Conservation (phyloP, 176 grass and related monocot genomes). For the Ananas comosus region DNA sequence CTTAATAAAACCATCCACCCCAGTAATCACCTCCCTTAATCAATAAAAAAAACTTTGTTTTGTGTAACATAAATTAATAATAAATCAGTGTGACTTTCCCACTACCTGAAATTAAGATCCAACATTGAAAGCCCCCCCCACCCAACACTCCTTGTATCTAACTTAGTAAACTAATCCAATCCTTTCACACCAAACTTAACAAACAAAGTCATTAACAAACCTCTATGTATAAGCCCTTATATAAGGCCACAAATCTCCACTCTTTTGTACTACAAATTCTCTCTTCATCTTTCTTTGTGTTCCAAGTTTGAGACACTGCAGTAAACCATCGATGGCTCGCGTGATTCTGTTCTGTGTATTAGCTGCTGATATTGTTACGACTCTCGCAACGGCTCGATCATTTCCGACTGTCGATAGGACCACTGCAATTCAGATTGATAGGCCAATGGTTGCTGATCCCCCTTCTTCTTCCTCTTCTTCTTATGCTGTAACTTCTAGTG, state of each 20-base stretch:
- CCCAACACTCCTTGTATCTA: background rate
- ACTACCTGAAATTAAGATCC: background rate
- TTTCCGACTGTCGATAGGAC: slow-evolving; percentile 12
- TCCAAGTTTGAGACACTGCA: background rate
- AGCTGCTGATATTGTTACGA: slow-evolving; percentile 28
- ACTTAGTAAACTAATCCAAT: background rate
- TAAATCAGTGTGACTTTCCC: no score
- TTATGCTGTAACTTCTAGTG: slow-evolving; percentile 9
- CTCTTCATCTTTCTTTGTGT: slow-evolving; percentile 1
- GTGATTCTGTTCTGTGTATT: slow-evolving; percentile 44
- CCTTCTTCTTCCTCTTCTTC: slow-evolving; percentile 11
- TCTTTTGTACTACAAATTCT: background rate
- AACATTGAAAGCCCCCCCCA: background rate
- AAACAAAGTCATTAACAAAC: background rate
- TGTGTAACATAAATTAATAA: no score
- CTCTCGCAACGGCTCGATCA: slow-evolving; percentile 37
- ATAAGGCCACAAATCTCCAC: slow-evolving; percentile 10
- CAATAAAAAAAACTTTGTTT: background rate
- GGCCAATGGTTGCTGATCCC: slow-evolving; percentile 5
- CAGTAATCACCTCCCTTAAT: background rate
- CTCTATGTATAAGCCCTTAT: background rate
- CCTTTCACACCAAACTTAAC: background rate
- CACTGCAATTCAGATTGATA: background rate
- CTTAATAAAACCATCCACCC: background rate
- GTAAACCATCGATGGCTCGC: slow-evolving; percentile 25